These are phyloP conservation scores for Pisolithus tinctorius DNA, from an alignment of 768 basidiomycete species.

Conservation along the genomic window DNA sequence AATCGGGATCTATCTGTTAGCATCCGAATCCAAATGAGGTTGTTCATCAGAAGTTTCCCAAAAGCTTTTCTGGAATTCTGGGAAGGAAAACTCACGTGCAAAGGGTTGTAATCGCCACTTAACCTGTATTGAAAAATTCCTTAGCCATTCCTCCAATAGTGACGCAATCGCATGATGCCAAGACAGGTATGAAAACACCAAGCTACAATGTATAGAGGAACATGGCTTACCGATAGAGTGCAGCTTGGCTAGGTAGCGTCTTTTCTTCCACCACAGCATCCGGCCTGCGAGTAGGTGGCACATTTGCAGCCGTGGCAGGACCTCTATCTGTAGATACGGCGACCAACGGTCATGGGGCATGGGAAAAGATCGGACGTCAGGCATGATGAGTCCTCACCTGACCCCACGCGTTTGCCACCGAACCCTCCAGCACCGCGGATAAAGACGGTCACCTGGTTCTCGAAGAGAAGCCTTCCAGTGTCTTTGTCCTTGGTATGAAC, in stretches of 20 bases:
- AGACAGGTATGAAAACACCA: background rate
- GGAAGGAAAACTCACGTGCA: constrained; percentile 54
- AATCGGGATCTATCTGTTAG: constrained; percentile 79
- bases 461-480: constrained; percentile 77
- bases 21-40: background rate
- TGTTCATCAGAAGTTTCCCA: background rate
- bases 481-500: constrained; percentile 75
- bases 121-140: constrained; percentile 38
- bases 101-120: constrained; percentile 88
- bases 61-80: background rate
- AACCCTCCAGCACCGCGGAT: constrained; percentile 95
- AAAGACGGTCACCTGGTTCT: constrained; percentile 89
- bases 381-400: constrained; percentile 42
- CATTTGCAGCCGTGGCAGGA: constrained; percentile 75
- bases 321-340: constrained; percentile 64
- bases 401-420: constrained; percentile 81
- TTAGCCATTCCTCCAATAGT: background rate
- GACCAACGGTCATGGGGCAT: background rate
- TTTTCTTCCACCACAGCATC: constrained; percentile 87
- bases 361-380: background rate
- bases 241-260: constrained; percentile 77
- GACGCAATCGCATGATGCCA: background rate
- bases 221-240: constrained; percentile 73
- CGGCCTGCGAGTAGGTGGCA: constrained; percentile 73
- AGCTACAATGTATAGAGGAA: background rate